Evolutionary conservation across 352 stramenopile species (phyloP).

Genomic region (Pythium sukuiense): DNA sequence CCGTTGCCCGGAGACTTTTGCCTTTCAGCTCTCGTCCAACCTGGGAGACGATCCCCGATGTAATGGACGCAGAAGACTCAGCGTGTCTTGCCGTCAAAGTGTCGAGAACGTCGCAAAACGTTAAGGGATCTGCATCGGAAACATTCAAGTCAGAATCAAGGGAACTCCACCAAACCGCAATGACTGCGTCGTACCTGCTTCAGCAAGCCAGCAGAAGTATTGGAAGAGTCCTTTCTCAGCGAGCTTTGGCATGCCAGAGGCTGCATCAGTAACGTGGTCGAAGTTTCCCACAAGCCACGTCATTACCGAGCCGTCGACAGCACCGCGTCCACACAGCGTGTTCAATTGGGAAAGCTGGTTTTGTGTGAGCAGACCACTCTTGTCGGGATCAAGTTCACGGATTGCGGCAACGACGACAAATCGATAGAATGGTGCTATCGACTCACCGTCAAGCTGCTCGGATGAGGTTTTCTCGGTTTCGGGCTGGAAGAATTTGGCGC

Average conservation of each 20-base stretch:
- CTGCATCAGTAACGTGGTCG: constrained; percentile 29
- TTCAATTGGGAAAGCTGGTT: constrained; percentile 48
- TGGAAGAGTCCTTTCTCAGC: constrained; percentile 58
- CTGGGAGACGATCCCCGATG: constrained; percentile 12
- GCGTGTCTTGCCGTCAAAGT: constrained; percentile 59
- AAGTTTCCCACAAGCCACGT: constrained; percentile 62
- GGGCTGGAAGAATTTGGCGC: constrained; percentile 60
- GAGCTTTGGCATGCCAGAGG: constrained; percentile 17
- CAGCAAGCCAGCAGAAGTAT: constrained; percentile 71
- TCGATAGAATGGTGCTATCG: constrained; percentile 61
- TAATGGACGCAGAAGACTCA: constrained; percentile 38
- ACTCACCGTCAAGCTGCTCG: constrained; percentile 6
- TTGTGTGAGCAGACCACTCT: constrained; percentile 31
- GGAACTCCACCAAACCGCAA: neutral
- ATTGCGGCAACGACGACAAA: constrained; percentile 64
- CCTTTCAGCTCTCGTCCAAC: constrained; percentile 14
- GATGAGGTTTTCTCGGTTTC: constrained; percentile 24
- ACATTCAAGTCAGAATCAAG: neutral
- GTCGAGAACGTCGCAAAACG: constrained; percentile 61
- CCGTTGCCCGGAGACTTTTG: constrained; percentile 21
- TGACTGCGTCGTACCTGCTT: constrained; percentile 39
- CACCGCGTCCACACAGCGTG: constrained; percentile 32
- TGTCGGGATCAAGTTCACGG: constrained; percentile 40
- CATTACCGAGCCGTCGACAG: constrained; percentile 33
- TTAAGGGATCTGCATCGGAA: constrained; percentile 42